phyloP scores from a whole-genome alignment of 495 filamentous ascomycete species.

The Penicillium manginii region DNA sequence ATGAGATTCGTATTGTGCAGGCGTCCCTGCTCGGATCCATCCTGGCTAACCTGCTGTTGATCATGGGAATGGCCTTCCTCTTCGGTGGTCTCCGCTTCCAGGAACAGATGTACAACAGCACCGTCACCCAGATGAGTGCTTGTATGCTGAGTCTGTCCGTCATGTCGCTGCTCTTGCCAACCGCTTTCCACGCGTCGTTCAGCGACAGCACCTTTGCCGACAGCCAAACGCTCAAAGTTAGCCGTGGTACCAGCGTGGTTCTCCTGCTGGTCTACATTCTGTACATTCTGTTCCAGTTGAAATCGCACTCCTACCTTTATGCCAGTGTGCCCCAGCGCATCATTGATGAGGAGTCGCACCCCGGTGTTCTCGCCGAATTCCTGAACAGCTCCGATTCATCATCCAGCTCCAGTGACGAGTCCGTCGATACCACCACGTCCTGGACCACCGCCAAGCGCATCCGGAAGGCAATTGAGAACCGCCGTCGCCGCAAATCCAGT shows the following conservation, averaged over 20 bases:
- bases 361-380: slow-evolving; percentile 80
- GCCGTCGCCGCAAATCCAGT: slow-evolving; percentile 73
- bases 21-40: slow-evolving; percentile 88
- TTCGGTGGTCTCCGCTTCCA: slow-evolving; percentile 84
- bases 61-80: slow-evolving; percentile 88
- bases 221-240: slow-evolving; percentile 73
- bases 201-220: slow-evolving; percentile 64
- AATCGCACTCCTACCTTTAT: slow-evolving; percentile 90
- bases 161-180: slow-evolving; percentile 82
- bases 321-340: slow-evolving; percentile 86
- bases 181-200: slow-evolving; percentile 91
- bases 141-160: slow-evolving; percentile 89
- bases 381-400: slow-evolving; percentile 70
- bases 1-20: slow-evolving; percentile 89
- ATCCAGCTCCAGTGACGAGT: slow-evolving; percentile 65
- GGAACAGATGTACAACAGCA: slow-evolving; percentile 95
- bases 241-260: slow-evolving; percentile 88
- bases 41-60: slow-evolving; percentile 82
- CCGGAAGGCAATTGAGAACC: slow-evolving; percentile 67
- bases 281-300: slow-evolving; percentile 89
- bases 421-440: slow-evolving; percentile 67
- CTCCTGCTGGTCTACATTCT: slow-evolving; percentile 81
- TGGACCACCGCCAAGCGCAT: slow-evolving; percentile 76
- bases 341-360: slow-evolving; percentile 85
- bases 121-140: slow-evolving; percentile 93